These are phyloP conservation scores for Quillaja saponaria DNA, from an alignment of 306 rosid genomes.

Conservation along the genomic window DNA sequence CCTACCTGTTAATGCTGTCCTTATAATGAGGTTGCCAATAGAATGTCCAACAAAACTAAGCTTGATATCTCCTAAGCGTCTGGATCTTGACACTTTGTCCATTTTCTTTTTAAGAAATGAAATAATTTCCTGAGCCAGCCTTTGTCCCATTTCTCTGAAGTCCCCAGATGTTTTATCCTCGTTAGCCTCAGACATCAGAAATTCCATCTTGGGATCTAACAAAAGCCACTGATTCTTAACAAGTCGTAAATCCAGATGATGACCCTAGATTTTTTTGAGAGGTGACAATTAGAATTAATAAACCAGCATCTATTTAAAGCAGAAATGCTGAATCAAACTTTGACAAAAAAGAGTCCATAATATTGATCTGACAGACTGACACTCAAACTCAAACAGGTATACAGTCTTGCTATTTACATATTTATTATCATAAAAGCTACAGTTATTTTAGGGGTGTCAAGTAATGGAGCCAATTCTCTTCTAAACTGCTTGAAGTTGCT, in stretches of 20 bases:
- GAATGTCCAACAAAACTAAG: conserved; percentile 97
- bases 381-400: too few species aligned
- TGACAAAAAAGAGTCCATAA: too few species aligned
- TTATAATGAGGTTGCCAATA: conserved; percentile 87
- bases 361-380: too few species aligned
- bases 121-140: conserved; percentile 83
- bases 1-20: conserved; percentile 88
- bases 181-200: conserved; percentile 89
- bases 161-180: conserved; percentile 91
- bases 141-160: conserved; percentile 91
- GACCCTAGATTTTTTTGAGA: conserved; percentile 52
- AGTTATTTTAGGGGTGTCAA: too few species aligned
- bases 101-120: conserved; percentile 73
- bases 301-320: too few species aligned
- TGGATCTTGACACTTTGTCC: conserved; percentile 70
- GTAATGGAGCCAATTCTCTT: too few species aligned
- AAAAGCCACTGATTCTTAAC: conserved; percentile 90
- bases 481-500: too few species aligned
- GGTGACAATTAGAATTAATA: too few species aligned
- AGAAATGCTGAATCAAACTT: too few species aligned
- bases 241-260: conserved; percentile 90
- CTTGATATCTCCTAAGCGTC: conserved; percentile 63
- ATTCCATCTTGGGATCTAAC: conserved; percentile 78
- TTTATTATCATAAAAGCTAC: too few species aligned
- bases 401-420: too few species aligned